These are phyloP conservation scores for Coniella vitis DNA, from an alignment of 2,329 filamentous ascomycete genomes.

Conservation along the genomic window DNA sequence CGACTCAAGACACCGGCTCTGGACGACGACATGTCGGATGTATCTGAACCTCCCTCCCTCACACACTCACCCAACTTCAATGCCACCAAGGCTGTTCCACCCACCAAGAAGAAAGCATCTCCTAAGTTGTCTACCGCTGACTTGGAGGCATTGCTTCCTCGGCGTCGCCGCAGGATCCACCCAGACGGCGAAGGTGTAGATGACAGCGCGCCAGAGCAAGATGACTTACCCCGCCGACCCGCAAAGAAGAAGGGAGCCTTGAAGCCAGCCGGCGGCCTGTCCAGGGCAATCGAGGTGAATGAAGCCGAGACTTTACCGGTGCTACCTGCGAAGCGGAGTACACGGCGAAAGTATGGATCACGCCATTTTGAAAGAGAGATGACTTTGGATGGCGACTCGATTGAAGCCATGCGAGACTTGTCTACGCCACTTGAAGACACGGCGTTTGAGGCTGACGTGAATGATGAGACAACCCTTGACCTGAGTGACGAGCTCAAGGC, in stretches of 20 bases:
- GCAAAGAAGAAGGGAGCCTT: constrained; percentile 23
- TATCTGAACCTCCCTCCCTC: constrained; percentile 58
- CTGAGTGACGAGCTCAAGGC: constrained; percentile 50
- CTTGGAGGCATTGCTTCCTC: constrained; percentile 47
- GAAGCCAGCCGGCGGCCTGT: constrained; percentile 4
- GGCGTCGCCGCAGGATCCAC: constrained; percentile 37
- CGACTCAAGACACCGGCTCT: constrained; percentile 30
- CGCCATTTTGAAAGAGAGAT: constrained; percentile 53
- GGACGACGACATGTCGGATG: constrained; percentile 40
- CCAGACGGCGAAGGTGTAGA: constrained; percentile 41
- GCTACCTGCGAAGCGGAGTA: constrained; percentile 10
- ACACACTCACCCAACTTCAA: constrained; percentile 58
- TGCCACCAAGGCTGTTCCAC: constrained; percentile 15
- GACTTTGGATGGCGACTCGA: constrained; percentile 30
- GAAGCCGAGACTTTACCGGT: constrained; percentile 1
- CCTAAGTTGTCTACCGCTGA: constrained; percentile 47
- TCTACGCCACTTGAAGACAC: constrained; percentile 35
- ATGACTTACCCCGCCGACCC: constrained; percentile 32
- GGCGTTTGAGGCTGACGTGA: constrained; percentile 27
- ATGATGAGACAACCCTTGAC: constrained; percentile 28
- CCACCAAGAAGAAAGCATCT: constrained; percentile 27
- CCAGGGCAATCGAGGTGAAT: constrained; percentile 4
- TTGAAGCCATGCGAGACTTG: constrained; percentile 33
- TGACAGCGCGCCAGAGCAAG: constrained; percentile 33
- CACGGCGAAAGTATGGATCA: constrained; percentile 42